Evolutionary conservation across 2,329 filamentous ascomycete genomes (phyloP).

Genomic region (Ophiobolus disseminans): DNA sequence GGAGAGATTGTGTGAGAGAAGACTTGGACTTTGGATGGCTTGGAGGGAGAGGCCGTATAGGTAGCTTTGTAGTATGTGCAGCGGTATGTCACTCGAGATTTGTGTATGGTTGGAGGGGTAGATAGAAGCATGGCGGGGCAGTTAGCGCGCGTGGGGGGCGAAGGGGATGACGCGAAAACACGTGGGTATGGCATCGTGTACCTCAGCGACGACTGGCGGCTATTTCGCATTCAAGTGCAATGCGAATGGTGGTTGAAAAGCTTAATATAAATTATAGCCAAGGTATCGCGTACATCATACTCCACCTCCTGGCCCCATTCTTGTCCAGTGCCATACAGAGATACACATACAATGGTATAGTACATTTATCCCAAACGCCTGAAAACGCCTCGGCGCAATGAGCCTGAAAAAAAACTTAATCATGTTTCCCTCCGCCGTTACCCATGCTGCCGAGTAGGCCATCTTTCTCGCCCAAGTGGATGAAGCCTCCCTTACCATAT

Average conservation of each 20-base stretch:
- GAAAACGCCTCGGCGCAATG: slow-evolving; percentile 16
- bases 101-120: not conserved
- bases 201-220: not conserved
- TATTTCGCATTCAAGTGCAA: not conserved
- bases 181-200: slow-evolving; percentile 7
- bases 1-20: not conserved
- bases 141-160: slow-evolving; percentile 5
- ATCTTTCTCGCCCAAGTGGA: slow-evolving; percentile 72
- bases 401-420: slow-evolving; percentile 21
- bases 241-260: not conserved
- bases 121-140: slow-evolving; percentile 11
- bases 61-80: not conserved
- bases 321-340: not conserved
- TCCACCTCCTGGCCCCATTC: slow-evolving; percentile 1
- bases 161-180: slow-evolving; percentile 15
- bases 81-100: not conserved
- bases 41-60: not conserved
- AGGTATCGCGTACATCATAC: not conserved
- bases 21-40: too few relatives aligned
- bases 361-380: slow-evolving; percentile 13
- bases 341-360: slow-evolving; percentile 12
- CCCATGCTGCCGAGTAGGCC: slow-evolving; percentile 64
- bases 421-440: slow-evolving; percentile 54
- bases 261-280: not conserved
- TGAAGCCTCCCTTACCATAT: slow-evolving; percentile 65